Conservation (phyloP, 805 yeast species). For the Saccharomyces jurei region DNA sequence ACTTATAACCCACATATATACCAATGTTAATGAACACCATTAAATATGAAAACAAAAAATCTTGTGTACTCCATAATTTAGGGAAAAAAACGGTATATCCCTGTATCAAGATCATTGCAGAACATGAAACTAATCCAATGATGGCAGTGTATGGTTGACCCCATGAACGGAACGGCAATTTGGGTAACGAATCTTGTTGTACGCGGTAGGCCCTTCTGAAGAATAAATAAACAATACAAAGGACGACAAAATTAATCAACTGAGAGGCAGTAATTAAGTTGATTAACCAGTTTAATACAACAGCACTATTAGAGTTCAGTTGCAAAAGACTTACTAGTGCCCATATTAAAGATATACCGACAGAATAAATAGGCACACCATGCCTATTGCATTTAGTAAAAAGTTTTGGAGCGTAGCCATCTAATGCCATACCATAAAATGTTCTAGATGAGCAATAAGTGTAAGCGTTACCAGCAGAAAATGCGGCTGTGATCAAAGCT, state of each 20-base stretch:
- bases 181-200: conserved; percentile 38
- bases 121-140: conserved; percentile 39
- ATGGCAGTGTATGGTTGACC: conserved; percentile 52
- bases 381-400: conserved; percentile 52
- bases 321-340: conserved; percentile 61
- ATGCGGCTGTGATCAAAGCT: conserved; percentile 63
- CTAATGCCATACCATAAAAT: conserved; percentile 59
- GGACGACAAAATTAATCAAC: conserved; percentile 50
- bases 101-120: conserved; percentile 47
- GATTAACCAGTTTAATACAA: conserved; percentile 65
- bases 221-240: conserved; percentile 50
- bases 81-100: conserved; percentile 68
- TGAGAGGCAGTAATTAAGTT: conserved; percentile 66
- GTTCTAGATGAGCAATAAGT: conserved; percentile 65
- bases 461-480: conserved; percentile 79
- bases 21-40: conserved; percentile 54
- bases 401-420: conserved; percentile 65
- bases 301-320: conserved; percentile 47
- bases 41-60: conserved; percentile 62
- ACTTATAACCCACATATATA: conserved; percentile 45
- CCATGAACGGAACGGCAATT: conserved; percentile 45
- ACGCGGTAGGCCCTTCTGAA: conserved; percentile 52
- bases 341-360: conserved; percentile 45
- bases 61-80: conserved; percentile 53
- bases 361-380: conserved; percentile 65